Percentiles rank a stretch among this genome's conserved stretches.
Conservation (phyloP, 169 alveolate genomes). For the Babesia divergens region DNA sequence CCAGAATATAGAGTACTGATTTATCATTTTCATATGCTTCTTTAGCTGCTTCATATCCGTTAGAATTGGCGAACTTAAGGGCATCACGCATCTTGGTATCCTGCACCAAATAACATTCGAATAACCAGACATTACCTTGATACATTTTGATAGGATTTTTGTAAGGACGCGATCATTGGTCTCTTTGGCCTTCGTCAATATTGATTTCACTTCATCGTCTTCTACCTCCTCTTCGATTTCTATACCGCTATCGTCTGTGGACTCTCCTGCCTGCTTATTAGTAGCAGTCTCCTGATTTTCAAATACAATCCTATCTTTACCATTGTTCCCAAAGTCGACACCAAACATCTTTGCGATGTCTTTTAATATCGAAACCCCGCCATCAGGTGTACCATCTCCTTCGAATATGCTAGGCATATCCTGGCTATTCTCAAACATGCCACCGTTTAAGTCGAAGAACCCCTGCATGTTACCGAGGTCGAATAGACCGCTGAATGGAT, state of each 20-base stretch:
- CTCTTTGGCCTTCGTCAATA: constrained; percentile 15
- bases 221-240: not conserved
- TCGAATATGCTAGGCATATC: constrained; percentile 7
- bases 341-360: constrained; percentile 60
- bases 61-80: constrained; percentile 11
- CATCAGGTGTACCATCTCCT: constrained; percentile 3
- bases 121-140: constrained; percentile 12
- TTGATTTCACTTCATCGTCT: constrained; percentile 10
- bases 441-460: not conserved
- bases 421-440: not conserved
- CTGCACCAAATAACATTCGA: not conserved
- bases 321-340: not conserved
- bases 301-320: constrained; percentile 1
- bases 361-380: constrained; percentile 46
- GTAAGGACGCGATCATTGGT: constrained; percentile 15
- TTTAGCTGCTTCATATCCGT: constrained; percentile 53
- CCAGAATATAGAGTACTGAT: constrained; percentile 38
- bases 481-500: not conserved
- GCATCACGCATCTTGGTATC: constrained; percentile 34
- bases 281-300: constrained; percentile 4
- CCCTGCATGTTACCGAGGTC: not conserved
- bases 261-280: not conserved
- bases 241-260: not conserved
- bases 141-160: constrained; percentile 26
- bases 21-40: constrained; percentile 2